Conservation (phyloP, 1,139 yeast species). For the Saccharomyces pastorianus region DNA sequence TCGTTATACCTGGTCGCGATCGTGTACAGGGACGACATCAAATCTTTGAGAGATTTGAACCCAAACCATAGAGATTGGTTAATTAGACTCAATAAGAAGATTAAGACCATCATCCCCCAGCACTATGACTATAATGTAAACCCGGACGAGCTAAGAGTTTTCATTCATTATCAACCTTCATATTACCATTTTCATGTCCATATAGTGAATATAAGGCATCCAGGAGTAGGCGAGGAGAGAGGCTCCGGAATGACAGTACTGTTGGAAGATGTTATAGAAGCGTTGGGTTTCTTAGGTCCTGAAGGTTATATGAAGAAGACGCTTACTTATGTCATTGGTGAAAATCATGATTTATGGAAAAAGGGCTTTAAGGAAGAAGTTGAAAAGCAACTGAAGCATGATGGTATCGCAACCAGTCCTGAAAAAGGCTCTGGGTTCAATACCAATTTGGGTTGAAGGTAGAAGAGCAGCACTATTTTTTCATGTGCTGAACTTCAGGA, state of each 20-base stretch:
- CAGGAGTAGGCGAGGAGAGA: slow-evolving; percentile 66
- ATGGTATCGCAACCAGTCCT: slow-evolving; percentile 21
- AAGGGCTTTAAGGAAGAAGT: slow-evolving; percentile 25
- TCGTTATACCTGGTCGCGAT: slow-evolving; percentile 73
- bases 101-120: slow-evolving; percentile 42
- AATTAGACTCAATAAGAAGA: slow-evolving; percentile 36
- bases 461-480: background rate
- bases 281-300: slow-evolving; percentile 46
- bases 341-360: slow-evolving; percentile 70
- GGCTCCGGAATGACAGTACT: slow-evolving; percentile 75
- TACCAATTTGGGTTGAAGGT: background rate
- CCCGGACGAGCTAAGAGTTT: slow-evolving; percentile 52
- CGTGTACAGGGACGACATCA: slow-evolving; percentile 62
- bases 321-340: slow-evolving; percentile 57
- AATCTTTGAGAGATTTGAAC: slow-evolving; percentile 68
- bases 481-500: background rate
- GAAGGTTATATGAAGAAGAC: slow-evolving; percentile 44
- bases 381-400: slow-evolving; percentile 20
- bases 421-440: background rate
- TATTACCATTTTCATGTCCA: slow-evolving; percentile 93
- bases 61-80: slow-evolving; percentile 53
- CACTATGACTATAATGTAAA: slow-evolving; percentile 35
- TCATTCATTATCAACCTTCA: slow-evolving; percentile 89
- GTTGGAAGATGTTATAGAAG: slow-evolving; percentile 75
- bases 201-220: slow-evolving; percentile 66